These are phyloP conservation scores for Pezicula rhizophila DNA, from an alignment of 2,329 filamentous ascomycete genomes.

Conservation along the genomic window DNA sequence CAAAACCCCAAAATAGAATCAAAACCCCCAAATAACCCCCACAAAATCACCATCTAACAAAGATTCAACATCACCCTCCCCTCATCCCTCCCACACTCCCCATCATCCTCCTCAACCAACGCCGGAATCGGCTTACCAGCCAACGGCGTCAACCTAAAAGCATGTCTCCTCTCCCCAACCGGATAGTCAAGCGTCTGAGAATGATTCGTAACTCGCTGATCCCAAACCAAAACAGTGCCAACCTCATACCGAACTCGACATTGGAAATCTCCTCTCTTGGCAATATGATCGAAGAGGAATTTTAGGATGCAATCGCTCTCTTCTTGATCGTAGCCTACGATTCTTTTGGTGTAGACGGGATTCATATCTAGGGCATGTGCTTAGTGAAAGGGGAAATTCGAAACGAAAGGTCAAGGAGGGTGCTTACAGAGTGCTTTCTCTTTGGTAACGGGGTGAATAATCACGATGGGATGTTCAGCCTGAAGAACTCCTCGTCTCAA, in stretches of 20 bases:
- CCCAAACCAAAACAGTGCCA: constrained; percentile 75
- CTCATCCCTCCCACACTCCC: constrained; percentile 14
- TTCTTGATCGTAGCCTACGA: constrained; percentile 46
- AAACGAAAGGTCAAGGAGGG: neutral
- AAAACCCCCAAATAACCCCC: too few relatives aligned
- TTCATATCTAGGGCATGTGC: constrained; percentile 46
- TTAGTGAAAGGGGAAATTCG: neutral
- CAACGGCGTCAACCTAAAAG: constrained; percentile 21
- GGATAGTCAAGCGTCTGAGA: constrained; percentile 20
- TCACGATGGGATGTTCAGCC: constrained; percentile 67
- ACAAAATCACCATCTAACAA: constrained; percentile 3
- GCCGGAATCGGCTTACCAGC: constrained; percentile 21
- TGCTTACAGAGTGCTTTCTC: constrained; percentile 63
- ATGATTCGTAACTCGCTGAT: constrained; percentile 47
- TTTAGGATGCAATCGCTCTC: constrained; percentile 70
- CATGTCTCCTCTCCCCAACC: constrained; percentile 19
- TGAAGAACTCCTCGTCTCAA: constrained; percentile 69
- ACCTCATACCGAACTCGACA: constrained; percentile 67
- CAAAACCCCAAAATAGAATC: too few relatives aligned
- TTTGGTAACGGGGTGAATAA: constrained; percentile 72
- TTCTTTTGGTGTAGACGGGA: constrained; percentile 58
- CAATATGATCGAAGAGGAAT: constrained; percentile 67
- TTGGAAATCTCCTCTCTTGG: constrained; percentile 65
- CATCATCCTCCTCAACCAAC: constrained; percentile 21
- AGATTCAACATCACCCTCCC: constrained; percentile 11